Evolutionary conservation across 2,329 filamentous ascomycete genomes (phyloP).

Genomic region (Scorias spongiosa): DNA sequence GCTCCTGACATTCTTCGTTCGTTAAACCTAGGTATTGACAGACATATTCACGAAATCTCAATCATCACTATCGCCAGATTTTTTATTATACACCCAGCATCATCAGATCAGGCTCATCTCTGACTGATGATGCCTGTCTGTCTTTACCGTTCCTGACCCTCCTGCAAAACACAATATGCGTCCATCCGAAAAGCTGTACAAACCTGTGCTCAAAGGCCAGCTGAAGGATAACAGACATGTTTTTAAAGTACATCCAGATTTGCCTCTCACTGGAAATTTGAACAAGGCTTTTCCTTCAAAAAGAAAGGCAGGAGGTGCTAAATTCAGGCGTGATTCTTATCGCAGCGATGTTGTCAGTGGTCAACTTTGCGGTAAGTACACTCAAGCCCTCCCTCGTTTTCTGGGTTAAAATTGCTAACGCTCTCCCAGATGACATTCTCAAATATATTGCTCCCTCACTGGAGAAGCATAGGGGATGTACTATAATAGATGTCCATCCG

Average conservation of each 20-base stretch:
- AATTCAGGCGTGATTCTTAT: slow-evolving; percentile 1
- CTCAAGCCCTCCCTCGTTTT: not conserved
- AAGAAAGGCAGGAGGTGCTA: not conserved
- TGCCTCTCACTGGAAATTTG: slow-evolving; percentile 1
- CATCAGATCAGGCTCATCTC: too few species aligned
- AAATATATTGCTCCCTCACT: slow-evolving; percentile 55
- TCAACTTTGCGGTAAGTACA: slow-evolving; percentile 28
- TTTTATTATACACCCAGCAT: too few species aligned
- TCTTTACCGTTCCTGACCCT: too few species aligned
- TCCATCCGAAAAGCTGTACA: too few species aligned
- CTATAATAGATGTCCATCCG: slow-evolving; percentile 77
- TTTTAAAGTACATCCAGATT: not conserved
- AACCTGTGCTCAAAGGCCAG: not conserved
- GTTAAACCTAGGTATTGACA: too few species aligned
- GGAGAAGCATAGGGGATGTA: slow-evolving; percentile 57
- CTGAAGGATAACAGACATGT: not conserved
- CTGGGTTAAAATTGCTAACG: slow-evolving; percentile 1
- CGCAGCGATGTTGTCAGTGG: slow-evolving; percentile 25
- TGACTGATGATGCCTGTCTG: too few species aligned
- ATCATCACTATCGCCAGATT: too few species aligned
- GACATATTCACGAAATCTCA: too few species aligned
- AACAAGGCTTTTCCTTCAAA: not conserved
- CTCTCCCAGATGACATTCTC: slow-evolving; percentile 49
- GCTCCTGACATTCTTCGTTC: too few species aligned
- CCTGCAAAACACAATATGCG: too few species aligned